Conservation (phyloP, 2,329 filamentous ascomycete species). For the Ilyonectria robusta region DNA sequence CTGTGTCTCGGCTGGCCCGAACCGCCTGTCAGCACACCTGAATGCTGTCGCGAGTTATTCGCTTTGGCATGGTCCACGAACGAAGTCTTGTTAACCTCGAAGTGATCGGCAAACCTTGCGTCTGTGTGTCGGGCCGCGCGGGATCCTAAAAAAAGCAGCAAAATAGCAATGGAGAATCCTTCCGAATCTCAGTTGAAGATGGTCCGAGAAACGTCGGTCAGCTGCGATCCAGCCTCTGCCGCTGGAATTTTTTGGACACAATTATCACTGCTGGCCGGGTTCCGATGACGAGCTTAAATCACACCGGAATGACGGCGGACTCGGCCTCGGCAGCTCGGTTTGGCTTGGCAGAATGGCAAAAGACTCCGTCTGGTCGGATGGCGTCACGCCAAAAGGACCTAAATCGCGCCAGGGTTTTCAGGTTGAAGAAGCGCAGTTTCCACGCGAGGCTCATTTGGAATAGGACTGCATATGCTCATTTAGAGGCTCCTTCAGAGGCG, state of each 20-base stretch:
- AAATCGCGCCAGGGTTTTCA: constrained; percentile 7
- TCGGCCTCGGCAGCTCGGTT: constrained; percentile 29
- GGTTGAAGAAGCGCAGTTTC: not conserved
- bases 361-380: not conserved
- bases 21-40: not conserved
- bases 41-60: constrained; percentile 6
- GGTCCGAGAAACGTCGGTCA: constrained; percentile 19
- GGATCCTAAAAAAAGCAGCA: constrained; percentile 19
- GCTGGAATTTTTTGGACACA: not conserved
- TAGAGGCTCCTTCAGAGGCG: not conserved
- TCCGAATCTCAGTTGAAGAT: constrained; percentile 24
- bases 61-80: not conserved
- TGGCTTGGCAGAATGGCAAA: constrained; percentile 4
- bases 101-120: constrained; percentile 21
- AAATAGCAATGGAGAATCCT: constrained; percentile 2
- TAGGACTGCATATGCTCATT: not conserved
- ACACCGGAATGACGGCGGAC: constrained; percentile 32
- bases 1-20: constrained; percentile 38
- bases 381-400: constrained; percentile 12
- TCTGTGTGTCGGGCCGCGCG: constrained; percentile 6
- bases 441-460: not conserved
- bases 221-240: constrained; percentile 14
- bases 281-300: constrained; percentile 39
- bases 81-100: constrained; percentile 19
- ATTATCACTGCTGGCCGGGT: constrained; percentile 28